phyloP scores from a whole-genome alignment of 305 asterid species.

The Solanum aculeatissimum region DNA sequence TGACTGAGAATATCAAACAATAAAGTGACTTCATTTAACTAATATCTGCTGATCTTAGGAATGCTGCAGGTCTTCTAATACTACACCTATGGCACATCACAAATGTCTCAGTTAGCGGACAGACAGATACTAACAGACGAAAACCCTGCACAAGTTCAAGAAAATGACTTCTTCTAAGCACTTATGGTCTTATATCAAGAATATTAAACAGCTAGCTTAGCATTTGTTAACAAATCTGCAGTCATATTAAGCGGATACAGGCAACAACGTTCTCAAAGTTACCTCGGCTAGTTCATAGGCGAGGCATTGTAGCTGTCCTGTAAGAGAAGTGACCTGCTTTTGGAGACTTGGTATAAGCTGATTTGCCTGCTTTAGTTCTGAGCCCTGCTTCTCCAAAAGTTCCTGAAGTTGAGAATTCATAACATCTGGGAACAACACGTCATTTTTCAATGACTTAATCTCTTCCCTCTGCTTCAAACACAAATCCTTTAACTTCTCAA shows the following conservation, averaged over 20 bases:
- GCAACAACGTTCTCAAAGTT: not conserved
- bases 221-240: not conserved
- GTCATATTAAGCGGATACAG: not conserved
- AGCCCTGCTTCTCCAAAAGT: constrained; percentile 51
- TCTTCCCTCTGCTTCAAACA: constrained; percentile 96
- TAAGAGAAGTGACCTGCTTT: constrained; percentile 85
- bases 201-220: not conserved
- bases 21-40: not conserved
- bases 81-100: not conserved
- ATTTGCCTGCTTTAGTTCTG: constrained; percentile 75
- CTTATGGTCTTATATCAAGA: not conserved
- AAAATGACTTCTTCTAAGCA: not conserved
- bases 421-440: constrained; percentile 64
- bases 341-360: constrained; percentile 82
- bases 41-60: not conserved
- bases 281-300: constrained; percentile 94
- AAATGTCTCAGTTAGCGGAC: not conserved
- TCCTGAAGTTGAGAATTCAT: constrained; percentile 48
- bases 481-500: constrained; percentile 84
- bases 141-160: not conserved
- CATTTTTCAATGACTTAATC: constrained; percentile 66
- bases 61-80: not conserved
- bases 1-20: not conserved
- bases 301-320: constrained; percentile 74
- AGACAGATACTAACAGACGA: not conserved